phyloP scores from a whole-genome alignment of 73 alveolate species.

The Paramecium pentaurelia region DNA sequence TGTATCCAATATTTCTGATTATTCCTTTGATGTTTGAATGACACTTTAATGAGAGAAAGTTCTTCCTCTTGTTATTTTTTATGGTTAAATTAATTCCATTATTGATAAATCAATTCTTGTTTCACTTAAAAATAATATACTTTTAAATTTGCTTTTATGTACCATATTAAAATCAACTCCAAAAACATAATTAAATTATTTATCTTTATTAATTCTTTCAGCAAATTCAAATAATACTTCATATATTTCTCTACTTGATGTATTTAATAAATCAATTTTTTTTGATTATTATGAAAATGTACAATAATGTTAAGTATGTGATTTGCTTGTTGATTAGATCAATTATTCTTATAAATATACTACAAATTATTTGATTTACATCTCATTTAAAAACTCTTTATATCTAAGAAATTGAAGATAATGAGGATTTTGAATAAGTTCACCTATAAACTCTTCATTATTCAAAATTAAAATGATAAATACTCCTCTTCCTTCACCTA shows the following conservation, averaged over 20 bases:
- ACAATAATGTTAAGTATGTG: not conserved
- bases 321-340: not conserved
- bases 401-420: not conserved
- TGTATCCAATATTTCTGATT: not conserved
- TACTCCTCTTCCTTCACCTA: not conserved
- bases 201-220: not conserved
- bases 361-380: not conserved
- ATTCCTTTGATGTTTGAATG: not conserved
- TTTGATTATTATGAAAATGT: not conserved
- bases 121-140: not conserved
- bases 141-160: not conserved
- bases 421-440: not conserved
- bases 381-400: not conserved
- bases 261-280: not conserved
- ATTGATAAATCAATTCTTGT: not conserved
- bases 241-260: not conserved
- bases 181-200: not conserved
- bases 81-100: not conserved
- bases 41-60: not conserved
- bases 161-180: constrained; percentile 17
- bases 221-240: constrained; percentile 11
- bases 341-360: not conserved
- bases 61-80: not conserved
- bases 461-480: not conserved
- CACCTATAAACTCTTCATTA: not conserved